Evolutionary conservation across 306 rosid species (phyloP).

Genomic region (Vicia sativa): DNA sequence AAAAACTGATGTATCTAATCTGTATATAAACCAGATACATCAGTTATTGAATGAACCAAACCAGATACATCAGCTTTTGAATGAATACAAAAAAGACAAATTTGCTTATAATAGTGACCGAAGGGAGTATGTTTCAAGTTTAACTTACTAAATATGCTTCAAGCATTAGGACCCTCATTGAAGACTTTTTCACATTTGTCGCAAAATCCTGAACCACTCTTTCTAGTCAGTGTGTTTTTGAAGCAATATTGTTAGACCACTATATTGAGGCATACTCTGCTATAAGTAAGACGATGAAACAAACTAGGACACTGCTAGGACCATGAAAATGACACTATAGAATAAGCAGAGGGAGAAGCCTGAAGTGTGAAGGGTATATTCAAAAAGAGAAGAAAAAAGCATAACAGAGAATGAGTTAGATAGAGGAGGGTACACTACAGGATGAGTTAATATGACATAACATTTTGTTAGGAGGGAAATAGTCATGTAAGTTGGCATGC

Average conservation of each 20-base stretch:
- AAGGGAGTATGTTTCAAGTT: background rate
- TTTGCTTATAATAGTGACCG: no score
- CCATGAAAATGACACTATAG: background rate
- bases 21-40: no score
- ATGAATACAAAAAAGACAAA: no score
- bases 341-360: background rate
- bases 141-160: conserved; percentile 1
- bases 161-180: background rate
- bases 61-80: no score
- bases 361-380: background rate
- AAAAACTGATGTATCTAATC: no score
- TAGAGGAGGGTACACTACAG: no score
- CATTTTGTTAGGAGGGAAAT: background rate
- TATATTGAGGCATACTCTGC: background rate
- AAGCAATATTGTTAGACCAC: background rate
- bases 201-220: background rate
- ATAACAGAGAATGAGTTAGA: no score
- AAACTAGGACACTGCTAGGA: background rate
- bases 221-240: background rate
- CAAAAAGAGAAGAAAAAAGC: no score
- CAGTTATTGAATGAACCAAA: no score
- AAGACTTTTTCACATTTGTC: conserved; percentile 3
- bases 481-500: background rate
- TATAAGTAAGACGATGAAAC: background rate
- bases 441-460: no score